phyloP scores from a whole-genome alignment of 345 rosid genomes.

The Gossypioides kirkii region DNA sequence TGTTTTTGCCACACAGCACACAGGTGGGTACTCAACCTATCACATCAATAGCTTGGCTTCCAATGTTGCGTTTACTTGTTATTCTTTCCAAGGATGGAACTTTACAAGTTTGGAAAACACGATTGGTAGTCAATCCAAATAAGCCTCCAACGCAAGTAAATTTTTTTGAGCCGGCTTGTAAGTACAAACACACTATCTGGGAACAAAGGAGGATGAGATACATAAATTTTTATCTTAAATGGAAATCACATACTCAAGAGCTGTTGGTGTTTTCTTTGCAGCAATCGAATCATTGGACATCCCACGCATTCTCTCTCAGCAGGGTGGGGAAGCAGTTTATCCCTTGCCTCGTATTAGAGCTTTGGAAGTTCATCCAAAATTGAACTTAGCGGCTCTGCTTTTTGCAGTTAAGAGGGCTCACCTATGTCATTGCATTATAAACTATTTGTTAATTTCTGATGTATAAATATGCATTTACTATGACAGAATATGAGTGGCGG shows the following conservation, averaged over 20 bases:
- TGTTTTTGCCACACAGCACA: slow-evolving; percentile 37
- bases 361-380: slow-evolving; percentile 86
- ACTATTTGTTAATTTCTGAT: slow-evolving; percentile 20
- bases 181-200: slow-evolving; percentile 7
- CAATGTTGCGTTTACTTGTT: slow-evolving; percentile 71
- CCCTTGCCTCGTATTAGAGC: slow-evolving; percentile 79
- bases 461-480: slow-evolving; percentile 17
- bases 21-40: slow-evolving; percentile 97
- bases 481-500: slow-evolving; percentile 57
- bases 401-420: slow-evolving; percentile 70
- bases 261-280: slow-evolving; percentile 31
- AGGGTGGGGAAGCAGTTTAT: slow-evolving; percentile 96
- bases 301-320: slow-evolving; percentile 85
- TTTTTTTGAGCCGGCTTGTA: slow-evolving; percentile 93
- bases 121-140: slow-evolving; percentile 72
- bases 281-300: slow-evolving; percentile 86
- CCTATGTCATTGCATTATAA: slow-evolving; percentile 11
- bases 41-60: slow-evolving; percentile 81
- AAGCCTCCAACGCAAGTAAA: slow-evolving; percentile 88
- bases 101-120: slow-evolving; percentile 93
- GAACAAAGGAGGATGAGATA: background rate
- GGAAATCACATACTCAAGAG: slow-evolving; percentile 8
- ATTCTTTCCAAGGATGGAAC: slow-evolving; percentile 88
- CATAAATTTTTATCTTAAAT: background rate
- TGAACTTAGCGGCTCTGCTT: slow-evolving; percentile 75